Base-by-base conservation (phyloP, 495 filamentous ascomycete genomes). In the Annulohypoxylon bovei region DNA sequence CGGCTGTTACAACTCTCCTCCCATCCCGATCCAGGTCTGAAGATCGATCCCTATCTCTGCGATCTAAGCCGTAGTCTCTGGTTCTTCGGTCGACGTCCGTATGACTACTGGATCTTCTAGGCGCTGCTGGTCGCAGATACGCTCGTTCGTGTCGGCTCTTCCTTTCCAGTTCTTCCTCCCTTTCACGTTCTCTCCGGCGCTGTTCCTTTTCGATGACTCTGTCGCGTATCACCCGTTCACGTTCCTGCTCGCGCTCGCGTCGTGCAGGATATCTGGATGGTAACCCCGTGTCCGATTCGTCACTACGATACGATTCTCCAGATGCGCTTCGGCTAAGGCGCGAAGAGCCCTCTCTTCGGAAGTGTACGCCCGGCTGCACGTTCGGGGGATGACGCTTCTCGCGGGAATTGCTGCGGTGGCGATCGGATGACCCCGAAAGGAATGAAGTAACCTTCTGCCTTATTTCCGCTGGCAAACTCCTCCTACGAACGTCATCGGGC, bases 51-150 rank as follows among this genome's bases (percentile, higher is more conserved):
- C 67, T 52, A 37, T 75, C 62, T 44, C 77, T 74, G 9, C 67
- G 63, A 52, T 80, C 79, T 70, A 76, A 77, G 1, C 67, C 66
- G 35, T 67, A 64, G 0, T 77, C 75, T 44, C 73, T 64, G 28
- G 65, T 70, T 65, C 74, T 73, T 30, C 80, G 62, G 11, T 81
- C 81, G 11, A 78, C 39, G 20, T 84, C 82, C 1, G 80, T 72
- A 53, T 84, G 82, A 67, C 82, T 84, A 62, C 80, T 82, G 1
- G 81, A 77, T 44, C 82, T 73, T 18, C 82, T 77, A n/a, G 67
- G 72, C n/a, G 47, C 12, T 6, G 68, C 63, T 22, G 78, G 75
- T 14, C 74, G 75, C 27, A 79, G 55, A 63, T 81, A 80, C 11
- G 23, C 42, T 40, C 71, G 67, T 25, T 79, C 76, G 7, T 53